A percentile compares a stretch with the other conserved stretches of the same genome.
Evolutionary conservation across 2,329 filamentous ascomycete species (phyloP).

Genomic region (Paraconiothyrium brasiliense): DNA sequence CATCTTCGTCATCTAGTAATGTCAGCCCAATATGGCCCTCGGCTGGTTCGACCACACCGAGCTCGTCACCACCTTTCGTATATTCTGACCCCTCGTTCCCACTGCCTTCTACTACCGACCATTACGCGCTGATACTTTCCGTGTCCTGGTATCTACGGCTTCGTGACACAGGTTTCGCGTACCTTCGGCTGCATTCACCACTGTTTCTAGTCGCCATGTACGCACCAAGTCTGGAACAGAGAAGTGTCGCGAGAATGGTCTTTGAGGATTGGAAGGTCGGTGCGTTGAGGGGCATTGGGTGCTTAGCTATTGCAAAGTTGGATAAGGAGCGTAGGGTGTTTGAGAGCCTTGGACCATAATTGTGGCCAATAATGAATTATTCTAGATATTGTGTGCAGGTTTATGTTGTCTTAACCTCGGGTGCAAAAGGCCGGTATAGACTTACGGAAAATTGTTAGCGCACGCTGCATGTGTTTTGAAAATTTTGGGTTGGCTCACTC

Average conservation of each 20-base stretch:
- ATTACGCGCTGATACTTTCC: slow-evolving; percentile 17
- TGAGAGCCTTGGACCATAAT: not conserved
- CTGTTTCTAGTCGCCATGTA: slow-evolving; percentile 20
- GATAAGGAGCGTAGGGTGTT: not conserved
- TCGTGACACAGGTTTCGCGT: slow-evolving; percentile 19
- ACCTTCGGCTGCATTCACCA: slow-evolving; percentile 17
- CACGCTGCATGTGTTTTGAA: not conserved
- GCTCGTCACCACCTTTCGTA: slow-evolving; percentile 1
- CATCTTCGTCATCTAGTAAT: not conserved
- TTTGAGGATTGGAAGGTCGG: slow-evolving; percentile 19
- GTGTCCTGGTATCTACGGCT: slow-evolving; percentile 18
- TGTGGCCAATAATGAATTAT: not conserved
- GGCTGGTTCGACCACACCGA: not conserved
- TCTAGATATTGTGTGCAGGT: not conserved
- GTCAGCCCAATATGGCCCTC: not conserved
- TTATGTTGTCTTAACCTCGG: not conserved
- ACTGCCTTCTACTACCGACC: slow-evolving; percentile 5
- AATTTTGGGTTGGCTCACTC: not conserved
- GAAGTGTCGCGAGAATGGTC: slow-evolving; percentile 16
- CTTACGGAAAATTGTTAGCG: not conserved
- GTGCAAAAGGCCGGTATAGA: not conserved
- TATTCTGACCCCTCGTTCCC: not conserved
- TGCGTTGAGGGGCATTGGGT: slow-evolving; percentile 18
- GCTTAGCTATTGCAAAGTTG: slow-evolving; percentile 11
- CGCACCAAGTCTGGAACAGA: slow-evolving; percentile 13